Percentiles rank a stretch among this genome's conserved stretches.
These are phyloP conservation scores for Paecilomyces fulvus DNA, from an alignment of 2,329 filamentous ascomycete species.

Conservation along the genomic window DNA sequence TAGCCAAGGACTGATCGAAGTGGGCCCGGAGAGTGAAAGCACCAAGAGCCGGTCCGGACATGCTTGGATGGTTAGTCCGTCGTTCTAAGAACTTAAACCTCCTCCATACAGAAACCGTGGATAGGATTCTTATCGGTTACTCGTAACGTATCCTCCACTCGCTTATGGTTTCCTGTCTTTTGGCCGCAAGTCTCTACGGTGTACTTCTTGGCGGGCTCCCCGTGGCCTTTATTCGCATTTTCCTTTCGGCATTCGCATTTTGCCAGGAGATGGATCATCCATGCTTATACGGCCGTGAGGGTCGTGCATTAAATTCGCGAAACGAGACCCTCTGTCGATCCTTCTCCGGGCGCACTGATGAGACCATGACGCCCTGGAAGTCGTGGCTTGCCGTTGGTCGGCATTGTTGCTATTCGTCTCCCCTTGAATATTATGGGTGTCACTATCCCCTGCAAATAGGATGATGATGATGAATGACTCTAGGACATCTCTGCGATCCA, in stretches of 20 bases:
- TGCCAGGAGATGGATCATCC: neutral
- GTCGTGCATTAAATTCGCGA: neutral
- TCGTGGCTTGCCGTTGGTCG: neutral
- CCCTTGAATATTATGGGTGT: neutral
- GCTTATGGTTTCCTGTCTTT: slow-evolving; percentile 1
- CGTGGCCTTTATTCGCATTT: neutral
- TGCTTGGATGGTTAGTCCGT: neutral
- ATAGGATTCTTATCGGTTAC: slow-evolving; percentile 1
- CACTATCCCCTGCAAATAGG: neutral
- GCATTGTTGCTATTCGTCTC: neutral
- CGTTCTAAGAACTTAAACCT: neutral
- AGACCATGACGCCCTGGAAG: neutral
- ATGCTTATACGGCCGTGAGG: neutral
- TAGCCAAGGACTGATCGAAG: slow-evolving; percentile 1
- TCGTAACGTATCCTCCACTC: slow-evolving; percentile 1
- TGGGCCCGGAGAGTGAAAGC: neutral
- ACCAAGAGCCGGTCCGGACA: neutral
- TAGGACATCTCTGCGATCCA: neutral
- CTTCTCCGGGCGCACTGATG: neutral
- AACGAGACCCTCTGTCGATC: neutral
- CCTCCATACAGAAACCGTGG: neutral
- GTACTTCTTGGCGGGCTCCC: neutral
- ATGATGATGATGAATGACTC: neutral
- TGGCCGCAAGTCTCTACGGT: slow-evolving; percentile 4
- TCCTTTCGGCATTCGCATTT: neutral